Conservation (phyloP, 106 monocot genomes). For the Platanthera zijinensis region DNA sequence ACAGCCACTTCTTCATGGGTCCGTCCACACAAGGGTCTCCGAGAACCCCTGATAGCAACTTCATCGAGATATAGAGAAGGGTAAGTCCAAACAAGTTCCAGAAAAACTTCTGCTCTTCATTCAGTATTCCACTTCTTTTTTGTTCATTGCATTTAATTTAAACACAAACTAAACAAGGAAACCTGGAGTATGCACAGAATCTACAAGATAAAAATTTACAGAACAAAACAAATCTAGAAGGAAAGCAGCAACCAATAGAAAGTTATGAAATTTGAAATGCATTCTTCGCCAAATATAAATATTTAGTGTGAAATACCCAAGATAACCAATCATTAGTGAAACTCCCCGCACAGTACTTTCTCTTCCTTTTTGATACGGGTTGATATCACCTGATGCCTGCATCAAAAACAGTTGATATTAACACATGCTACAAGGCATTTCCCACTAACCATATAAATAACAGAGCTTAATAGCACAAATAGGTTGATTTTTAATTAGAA, state of each 20-base stretch:
- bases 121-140: background rate
- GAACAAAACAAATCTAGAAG: background rate
- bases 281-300: conserved; percentile 1
- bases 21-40: no score
- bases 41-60: background rate
- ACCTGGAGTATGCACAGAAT: background rate
- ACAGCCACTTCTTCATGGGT: no score
- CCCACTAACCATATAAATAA: background rate
- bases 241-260: background rate
- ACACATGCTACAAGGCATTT: background rate
- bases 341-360: conserved; percentile 89
- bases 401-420: conserved; percentile 5
- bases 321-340: conserved; percentile 82
- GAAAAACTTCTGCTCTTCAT: background rate
- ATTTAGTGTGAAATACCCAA: conserved; percentile 47
- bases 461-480: background rate
- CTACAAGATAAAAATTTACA: background rate
- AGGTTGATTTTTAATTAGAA: background rate
- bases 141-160: conserved; percentile 1
- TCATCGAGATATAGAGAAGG: background rate
- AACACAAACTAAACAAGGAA: background rate
- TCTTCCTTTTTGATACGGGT: conserved; percentile 54
- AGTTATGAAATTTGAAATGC: background rate
- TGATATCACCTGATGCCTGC: conserved; percentile 50
- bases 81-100: background rate